phyloP scores from a whole-genome alignment of 768 basidiomycete species.

The Leucocoprinus leucothites region DNA sequence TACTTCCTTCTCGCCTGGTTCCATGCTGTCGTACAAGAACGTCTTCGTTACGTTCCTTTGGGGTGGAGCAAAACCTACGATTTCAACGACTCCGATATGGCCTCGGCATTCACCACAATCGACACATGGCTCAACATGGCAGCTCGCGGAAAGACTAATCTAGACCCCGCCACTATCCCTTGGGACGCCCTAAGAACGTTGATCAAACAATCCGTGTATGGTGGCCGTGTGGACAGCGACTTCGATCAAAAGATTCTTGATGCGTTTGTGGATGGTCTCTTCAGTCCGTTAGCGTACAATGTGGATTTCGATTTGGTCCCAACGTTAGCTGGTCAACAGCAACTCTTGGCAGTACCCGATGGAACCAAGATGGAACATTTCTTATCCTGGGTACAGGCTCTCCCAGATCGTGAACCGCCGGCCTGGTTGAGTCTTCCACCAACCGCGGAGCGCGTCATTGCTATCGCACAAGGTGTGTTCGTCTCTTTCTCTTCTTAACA shows the following conservation, averaged over 20 bases:
- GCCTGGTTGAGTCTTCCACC: constrained; percentile 93
- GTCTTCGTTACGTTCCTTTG: constrained; percentile 90
- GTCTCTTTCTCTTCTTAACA: not conserved
- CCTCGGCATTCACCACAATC: constrained; percentile 88
- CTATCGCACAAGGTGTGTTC: constrained; percentile 77
- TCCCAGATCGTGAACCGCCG: constrained; percentile 93
- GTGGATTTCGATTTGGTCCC: constrained; percentile 90
- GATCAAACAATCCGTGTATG: constrained; percentile 95
- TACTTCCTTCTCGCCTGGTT: constrained; percentile 99
- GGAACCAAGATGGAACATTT: constrained; percentile 93
- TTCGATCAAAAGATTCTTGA: constrained; percentile 93
- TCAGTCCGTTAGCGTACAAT: constrained; percentile 87
- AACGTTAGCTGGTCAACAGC: constrained; percentile 47
- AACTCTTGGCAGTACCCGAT: constrained; percentile 71
- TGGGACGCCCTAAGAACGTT: constrained; percentile 94
- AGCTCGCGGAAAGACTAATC: constrained; percentile 86
- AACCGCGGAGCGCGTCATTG: constrained; percentile 90
- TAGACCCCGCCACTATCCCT: constrained; percentile 89
- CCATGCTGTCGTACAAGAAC: constrained; percentile 97
- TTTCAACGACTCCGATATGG: constrained; percentile 98
- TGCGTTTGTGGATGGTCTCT: constrained; percentile 88
- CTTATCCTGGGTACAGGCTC: constrained; percentile 80
- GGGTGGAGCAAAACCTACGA: constrained; percentile 98
- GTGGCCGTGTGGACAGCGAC: constrained; percentile 91
- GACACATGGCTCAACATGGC: constrained; percentile 82